These are phyloP conservation scores for Colletotrichum navitas DNA, from an alignment of 2,329 filamentous ascomycete genomes.

Conservation along the genomic window DNA sequence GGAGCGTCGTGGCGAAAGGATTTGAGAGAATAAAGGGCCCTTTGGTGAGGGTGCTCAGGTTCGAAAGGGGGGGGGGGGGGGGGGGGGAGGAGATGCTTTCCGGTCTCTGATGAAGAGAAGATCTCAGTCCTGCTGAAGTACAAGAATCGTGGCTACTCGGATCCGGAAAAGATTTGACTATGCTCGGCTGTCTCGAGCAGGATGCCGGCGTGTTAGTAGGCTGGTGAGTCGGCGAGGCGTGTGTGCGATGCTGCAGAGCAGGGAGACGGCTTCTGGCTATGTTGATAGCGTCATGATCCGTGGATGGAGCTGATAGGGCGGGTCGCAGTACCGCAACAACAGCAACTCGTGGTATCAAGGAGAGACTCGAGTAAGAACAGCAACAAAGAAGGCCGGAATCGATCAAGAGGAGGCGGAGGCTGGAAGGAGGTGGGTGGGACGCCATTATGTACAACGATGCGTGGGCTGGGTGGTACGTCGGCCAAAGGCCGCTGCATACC, in stretches of 20 bases:
- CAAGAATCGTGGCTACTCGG: slow-evolving; percentile 13
- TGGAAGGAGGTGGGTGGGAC: slow-evolving; percentile 37
- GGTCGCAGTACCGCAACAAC: slow-evolving; percentile 11
- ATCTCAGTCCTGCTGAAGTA: slow-evolving; percentile 38
- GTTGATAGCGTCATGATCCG: slow-evolving; percentile 36
- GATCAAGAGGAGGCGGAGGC: slow-evolving; percentile 18
- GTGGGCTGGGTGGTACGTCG: slow-evolving; percentile 16
- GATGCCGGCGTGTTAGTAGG: slow-evolving; percentile 21
- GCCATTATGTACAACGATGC: slow-evolving; percentile 40
- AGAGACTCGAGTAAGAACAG: slow-evolving; percentile 39
- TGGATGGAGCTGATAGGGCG: slow-evolving; percentile 12
- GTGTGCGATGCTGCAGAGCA: slow-evolving; percentile 9
- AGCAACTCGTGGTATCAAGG: slow-evolving; percentile 41
- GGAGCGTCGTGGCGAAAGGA: not conserved
- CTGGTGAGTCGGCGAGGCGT: slow-evolving; percentile 19
- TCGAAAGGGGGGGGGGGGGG: not conserved
- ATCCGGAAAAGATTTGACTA: not conserved
- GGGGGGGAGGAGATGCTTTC: slow-evolving; percentile 6
- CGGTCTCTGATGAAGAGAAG: slow-evolving; percentile 1
- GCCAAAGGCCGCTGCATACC: slow-evolving; percentile 10
- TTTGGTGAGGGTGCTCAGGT: not conserved
- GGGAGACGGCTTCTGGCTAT: slow-evolving; percentile 23
- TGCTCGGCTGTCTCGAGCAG: not conserved
- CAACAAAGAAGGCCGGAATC: slow-evolving; percentile 30
- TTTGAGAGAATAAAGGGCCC: not conserved